These are phyloP conservation scores for Gaeumannomyces tritici DNA, from an alignment of 2,329 filamentous ascomycete genomes.

Conservation along the genomic window DNA sequence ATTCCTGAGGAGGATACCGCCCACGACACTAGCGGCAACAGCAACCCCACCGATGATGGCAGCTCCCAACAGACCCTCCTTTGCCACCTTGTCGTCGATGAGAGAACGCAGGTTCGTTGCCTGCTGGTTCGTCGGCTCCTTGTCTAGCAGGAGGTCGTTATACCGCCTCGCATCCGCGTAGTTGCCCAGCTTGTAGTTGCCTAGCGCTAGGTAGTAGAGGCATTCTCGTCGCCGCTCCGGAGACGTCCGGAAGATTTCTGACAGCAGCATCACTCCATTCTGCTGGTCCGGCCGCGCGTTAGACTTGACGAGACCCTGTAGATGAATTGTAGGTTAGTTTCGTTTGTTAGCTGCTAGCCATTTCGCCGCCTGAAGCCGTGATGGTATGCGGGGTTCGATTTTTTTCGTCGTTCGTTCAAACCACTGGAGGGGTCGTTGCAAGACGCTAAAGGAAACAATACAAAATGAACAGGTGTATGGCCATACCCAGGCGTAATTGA, in stretches of 20 bases:
- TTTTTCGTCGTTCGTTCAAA: constrained; percentile 1
- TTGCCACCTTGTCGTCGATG: constrained; percentile 94
- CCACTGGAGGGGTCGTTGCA: background rate
- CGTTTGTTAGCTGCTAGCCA: constrained; percentile 29
- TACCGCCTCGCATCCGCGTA: constrained; percentile 91
- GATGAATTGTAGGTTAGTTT: constrained; percentile 88
- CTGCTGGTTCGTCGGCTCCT: constrained; percentile 87
- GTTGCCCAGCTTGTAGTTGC: constrained; percentile 97
- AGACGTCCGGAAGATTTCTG: constrained; percentile 90
- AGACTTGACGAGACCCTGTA: constrained; percentile 90
- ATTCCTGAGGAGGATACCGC: constrained; percentile 75
- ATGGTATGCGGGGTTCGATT: background rate
- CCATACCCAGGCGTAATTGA: constrained; percentile 96
- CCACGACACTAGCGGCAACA: constrained; percentile 86
- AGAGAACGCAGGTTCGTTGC: constrained; percentile 75
- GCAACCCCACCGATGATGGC: constrained; percentile 91
- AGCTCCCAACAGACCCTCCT: constrained; percentile 86
- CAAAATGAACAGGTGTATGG: background rate
- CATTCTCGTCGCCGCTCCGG: constrained; percentile 94
- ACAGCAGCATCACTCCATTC: constrained; percentile 84
- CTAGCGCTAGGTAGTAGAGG: constrained; percentile 93
- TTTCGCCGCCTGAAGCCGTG: background rate
- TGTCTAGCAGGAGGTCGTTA: constrained; percentile 84
- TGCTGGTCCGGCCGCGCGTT: constrained; percentile 77
- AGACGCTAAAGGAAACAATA: background rate